These are phyloP conservation scores for Polytolypa hystricis DNA, from an alignment of 2,329 filamentous ascomycete genomes.

Conservation along the genomic window DNA sequence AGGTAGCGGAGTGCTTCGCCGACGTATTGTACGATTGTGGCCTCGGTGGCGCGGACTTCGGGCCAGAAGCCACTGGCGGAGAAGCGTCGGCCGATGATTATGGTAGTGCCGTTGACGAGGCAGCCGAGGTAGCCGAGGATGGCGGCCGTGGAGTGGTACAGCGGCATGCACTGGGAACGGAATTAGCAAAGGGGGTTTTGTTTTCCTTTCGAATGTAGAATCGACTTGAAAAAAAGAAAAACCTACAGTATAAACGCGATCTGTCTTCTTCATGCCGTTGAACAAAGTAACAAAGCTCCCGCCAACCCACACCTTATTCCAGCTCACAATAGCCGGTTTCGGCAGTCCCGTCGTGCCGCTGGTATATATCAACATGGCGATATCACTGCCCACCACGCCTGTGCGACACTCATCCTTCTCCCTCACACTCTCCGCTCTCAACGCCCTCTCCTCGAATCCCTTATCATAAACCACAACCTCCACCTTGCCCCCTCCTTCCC, in stretches of 20 bases:
- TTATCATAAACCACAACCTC: slow-evolving; percentile 52
- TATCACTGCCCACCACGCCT: slow-evolving; percentile 42
- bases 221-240: background rate
- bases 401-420: slow-evolving; percentile 47
- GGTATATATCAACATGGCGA: slow-evolving; percentile 71
- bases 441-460: slow-evolving; percentile 45
- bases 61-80: slow-evolving; percentile 67
- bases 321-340: slow-evolving; percentile 67
- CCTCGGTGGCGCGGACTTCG: slow-evolving; percentile 57
- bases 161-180: slow-evolving; percentile 60
- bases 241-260: slow-evolving; percentile 64
- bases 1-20: slow-evolving; percentile 80
- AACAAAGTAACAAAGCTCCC: slow-evolving; percentile 44
- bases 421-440: slow-evolving; percentile 42
- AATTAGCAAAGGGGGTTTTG: too few relatives aligned
- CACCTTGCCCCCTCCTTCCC: slow-evolving; percentile 35
- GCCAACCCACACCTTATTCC: slow-evolving; percentile 51
- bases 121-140: slow-evolving; percentile 57
- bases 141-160: slow-evolving; percentile 74
- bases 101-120: slow-evolving; percentile 50
- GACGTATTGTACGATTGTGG: slow-evolving; percentile 76
- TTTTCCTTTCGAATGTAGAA: too few relatives aligned
- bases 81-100: slow-evolving; percentile 67
- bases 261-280: slow-evolving; percentile 47
- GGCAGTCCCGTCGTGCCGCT: slow-evolving; percentile 77